Evolutionary conservation across 257 asterid species (phyloP), one percentile per base, ranked within the genome.

Genomic region (Thymus mandschuricus): DNA sequence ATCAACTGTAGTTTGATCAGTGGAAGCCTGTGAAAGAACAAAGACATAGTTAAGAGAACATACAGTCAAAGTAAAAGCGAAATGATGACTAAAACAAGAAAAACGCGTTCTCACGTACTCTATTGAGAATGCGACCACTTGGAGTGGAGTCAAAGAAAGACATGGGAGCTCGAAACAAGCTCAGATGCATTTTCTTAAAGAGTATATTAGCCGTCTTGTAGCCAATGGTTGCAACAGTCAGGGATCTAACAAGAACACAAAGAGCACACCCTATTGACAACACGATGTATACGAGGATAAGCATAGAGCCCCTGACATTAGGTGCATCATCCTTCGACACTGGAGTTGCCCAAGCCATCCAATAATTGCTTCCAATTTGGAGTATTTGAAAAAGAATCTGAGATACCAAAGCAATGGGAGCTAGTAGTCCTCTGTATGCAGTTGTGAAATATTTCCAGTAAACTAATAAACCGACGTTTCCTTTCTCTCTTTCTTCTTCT

Each of bases 281-380:
- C 6, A 70, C 80, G 30, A 84, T 87, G 65, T 86, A 94, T 59
- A 91, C 97, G 44, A 84, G 66, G 70, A 94, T 86, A 60, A 94
- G 97, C 12, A 92, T 89, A 28, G 86, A 78, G 77, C 75, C 55
- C 6, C 74, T 79, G 44, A 93, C 97, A 1, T 73, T 85, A 72
- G 96, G 81, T 7, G 81, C 66, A 1, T 72, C 88, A 69, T 78
- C 88, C 72, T 80, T 73, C 0, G 98, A 91, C 31, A 93, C 92
- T 0, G 98, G 98, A 34, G 97, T 93, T 35, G 99, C 99, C 96
- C 96, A 94, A 33, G 97, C 92, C 97, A 94, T 94, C 99, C 97
- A 94, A 64, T 91, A 94, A 72, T 91, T 94, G 92, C 99, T 94
- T 56, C 93, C 96, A 30, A 94, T 89, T 79, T 94, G 97, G 69